phyloP scores from a whole-genome alignment of 352 stramenopile species.

The Phytopythium boreale region DNA sequence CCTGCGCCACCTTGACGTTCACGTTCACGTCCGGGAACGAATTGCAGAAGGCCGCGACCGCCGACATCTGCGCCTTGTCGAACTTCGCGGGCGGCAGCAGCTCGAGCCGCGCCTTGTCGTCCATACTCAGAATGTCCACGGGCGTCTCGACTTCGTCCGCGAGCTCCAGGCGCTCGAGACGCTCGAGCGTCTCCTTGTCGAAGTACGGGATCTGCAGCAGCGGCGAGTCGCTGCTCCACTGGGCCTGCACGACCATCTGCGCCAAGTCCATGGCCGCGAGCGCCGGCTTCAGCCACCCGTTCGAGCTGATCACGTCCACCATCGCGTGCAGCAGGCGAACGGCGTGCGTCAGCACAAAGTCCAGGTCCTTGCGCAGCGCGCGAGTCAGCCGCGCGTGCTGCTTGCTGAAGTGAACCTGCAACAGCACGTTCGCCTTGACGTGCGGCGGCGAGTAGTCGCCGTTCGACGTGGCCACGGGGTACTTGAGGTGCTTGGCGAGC shows the following conservation, averaged over 20 bases:
- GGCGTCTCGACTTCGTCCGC: slow-evolving; percentile 78
- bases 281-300: slow-evolving; percentile 98
- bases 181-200: slow-evolving; percentile 28
- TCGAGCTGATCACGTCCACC: slow-evolving; percentile 99
- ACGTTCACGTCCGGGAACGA: slow-evolving; percentile 98
- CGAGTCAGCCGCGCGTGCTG: slow-evolving; percentile 86
- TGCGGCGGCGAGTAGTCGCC: slow-evolving; percentile 92
- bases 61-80: slow-evolving; percentile 90
- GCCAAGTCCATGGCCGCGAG: slow-evolving; percentile 98
- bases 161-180: slow-evolving; percentile 50
- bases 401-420: slow-evolving; percentile 97
- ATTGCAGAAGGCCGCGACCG: slow-evolving; percentile 99
- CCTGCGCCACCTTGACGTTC: slow-evolving; percentile 89
- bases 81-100: slow-evolving; percentile 80
- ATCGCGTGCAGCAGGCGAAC: slow-evolving; percentile 96
- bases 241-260: slow-evolving; percentile 98
- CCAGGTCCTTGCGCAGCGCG: slow-evolving; percentile 92
- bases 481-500: slow-evolving; percentile 93
- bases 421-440: slow-evolving; percentile 95
- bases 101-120: slow-evolving; percentile 90
- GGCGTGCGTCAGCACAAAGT: slow-evolving; percentile 88
- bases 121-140: slow-evolving; percentile 89
- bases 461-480: slow-evolving; percentile 78
- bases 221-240: slow-evolving; percentile 97
- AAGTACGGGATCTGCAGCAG: slow-evolving; percentile 98